Evolutionary conservation across 2,329 filamentous ascomycete species (phyloP).

Genomic region (Ramularia endophylla): DNA sequence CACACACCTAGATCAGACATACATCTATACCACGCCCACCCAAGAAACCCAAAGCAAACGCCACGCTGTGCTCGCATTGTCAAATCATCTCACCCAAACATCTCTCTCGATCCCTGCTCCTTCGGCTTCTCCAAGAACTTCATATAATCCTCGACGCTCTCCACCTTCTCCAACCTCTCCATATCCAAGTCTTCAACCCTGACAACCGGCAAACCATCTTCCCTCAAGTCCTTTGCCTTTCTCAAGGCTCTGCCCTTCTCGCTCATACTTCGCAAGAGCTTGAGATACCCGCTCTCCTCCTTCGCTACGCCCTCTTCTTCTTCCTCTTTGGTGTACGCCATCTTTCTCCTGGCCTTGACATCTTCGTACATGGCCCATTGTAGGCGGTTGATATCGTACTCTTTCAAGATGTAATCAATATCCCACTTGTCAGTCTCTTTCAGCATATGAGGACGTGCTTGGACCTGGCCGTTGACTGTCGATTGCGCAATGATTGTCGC

Average conservation of each 20-base stretch:
- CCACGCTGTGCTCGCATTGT: too few species aligned
- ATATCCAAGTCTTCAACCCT: constrained; percentile 22
- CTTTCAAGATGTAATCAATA: constrained; percentile 71
- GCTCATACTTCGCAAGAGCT: constrained; percentile 43
- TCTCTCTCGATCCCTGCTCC: too few species aligned
- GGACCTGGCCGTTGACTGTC: constrained; percentile 58
- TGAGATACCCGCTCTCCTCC: constrained; percentile 42
- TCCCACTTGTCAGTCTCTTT: constrained; percentile 53
- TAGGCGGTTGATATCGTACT: constrained; percentile 42
- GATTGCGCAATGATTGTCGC: constrained; percentile 69
- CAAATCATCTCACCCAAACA: constrained; percentile 3
- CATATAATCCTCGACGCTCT: constrained; percentile 26
- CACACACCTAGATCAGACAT: too few species aligned
- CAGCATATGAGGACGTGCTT: constrained; percentile 51
- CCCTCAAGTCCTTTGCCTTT: constrained; percentile 46
- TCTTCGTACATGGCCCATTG: constrained; percentile 49
- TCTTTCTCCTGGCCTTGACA: constrained; percentile 52
- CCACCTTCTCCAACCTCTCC: constrained; percentile 13
- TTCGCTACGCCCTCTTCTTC: constrained; percentile 30
- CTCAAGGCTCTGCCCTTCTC: constrained; percentile 56
- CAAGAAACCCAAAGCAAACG: too few species aligned
- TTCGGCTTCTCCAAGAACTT: constrained; percentile 23
- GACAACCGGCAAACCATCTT: constrained; percentile 44
- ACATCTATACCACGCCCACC: too few species aligned
- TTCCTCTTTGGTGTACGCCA: constrained; percentile 39